Conservation (phyloP, 495 filamentous ascomycete genomes). For the Aspergillus incahuasiensis region DNA sequence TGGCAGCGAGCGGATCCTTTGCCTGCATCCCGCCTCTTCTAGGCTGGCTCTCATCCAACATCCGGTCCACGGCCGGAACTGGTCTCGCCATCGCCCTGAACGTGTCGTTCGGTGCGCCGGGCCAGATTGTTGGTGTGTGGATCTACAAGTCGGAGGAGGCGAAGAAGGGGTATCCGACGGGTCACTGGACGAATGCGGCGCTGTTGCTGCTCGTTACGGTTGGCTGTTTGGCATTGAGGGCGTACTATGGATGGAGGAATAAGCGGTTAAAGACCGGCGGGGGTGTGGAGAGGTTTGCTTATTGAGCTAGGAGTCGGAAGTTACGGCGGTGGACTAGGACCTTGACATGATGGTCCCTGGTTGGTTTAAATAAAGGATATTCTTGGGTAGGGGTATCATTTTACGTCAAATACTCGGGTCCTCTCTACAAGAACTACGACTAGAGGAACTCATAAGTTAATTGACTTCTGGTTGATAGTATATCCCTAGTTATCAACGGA, state of each 20-base stretch:
- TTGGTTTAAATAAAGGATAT: too few species aligned
- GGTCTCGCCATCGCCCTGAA: constrained; percentile 68
- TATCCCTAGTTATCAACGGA: too few species aligned
- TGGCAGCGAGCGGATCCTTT: constrained; percentile 57
- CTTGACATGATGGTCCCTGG: too few species aligned
- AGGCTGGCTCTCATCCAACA: constrained; percentile 66
- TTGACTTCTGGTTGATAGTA: too few species aligned
- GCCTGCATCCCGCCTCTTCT: constrained; percentile 59
- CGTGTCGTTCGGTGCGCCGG: constrained; percentile 59
- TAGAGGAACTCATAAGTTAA: too few species aligned
- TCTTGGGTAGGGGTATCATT: too few species aligned
- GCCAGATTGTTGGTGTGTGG: constrained; percentile 69
- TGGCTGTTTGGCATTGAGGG: constrained; percentile 32
- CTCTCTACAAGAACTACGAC: too few species aligned
- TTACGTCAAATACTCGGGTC: too few species aligned
- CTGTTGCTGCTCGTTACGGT: constrained; percentile 37
- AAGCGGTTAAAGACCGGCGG: constrained; percentile 18
- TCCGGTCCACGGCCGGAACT: constrained; percentile 57
- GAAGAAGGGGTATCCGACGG: constrained; percentile 59
- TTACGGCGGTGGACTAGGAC: too few species aligned
- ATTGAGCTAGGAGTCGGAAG: too few species aligned
- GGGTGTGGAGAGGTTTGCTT: constrained; percentile 29
- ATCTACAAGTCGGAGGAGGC: constrained; percentile 64
- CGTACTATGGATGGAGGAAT: constrained; percentile 40
- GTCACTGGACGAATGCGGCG: constrained; percentile 54